Base-by-base conservation (phyloP, 2,329 filamentous ascomycete genomes). In the Venturiaceae sp. region DNA sequence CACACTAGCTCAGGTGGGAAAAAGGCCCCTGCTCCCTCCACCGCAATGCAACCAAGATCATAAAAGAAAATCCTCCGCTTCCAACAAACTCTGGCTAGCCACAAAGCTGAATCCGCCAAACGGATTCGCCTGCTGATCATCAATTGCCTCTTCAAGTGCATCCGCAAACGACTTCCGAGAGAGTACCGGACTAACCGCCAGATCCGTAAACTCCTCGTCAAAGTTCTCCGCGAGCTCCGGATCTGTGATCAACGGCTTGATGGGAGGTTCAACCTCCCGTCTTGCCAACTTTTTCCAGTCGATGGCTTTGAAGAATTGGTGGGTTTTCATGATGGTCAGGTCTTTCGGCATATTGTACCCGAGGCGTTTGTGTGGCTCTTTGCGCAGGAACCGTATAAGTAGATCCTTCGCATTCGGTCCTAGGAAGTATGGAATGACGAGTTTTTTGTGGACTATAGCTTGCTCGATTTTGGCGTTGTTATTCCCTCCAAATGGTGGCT, bases 221-320 rank as follows among this genome's bases (percentile, higher is more conserved):
- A 99, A 99, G 74, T 99, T 99, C 81, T 99, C 95, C 0, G 94
- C 94, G 50, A 96, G 79, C 71, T 95, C 92, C 0, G 94, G 94
- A 67, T 99, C 91, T 0, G 94, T 97, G 68, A 99, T 92, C 66
- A 97, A 80, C 16, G 94, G 94, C 69, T 88, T 84, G 66, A 99
- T 97, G 0, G 94, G 94, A 1, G 94, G 88, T 65, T 89, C 86
- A 52, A 96, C 65, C 72, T 96, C 90, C 36, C 92, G 83, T 30
- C 83, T 84, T 62, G 88, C 90, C 14, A 99, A 81, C 66, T 85
- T 87, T 74, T 85, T 86, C 94, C 94, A 99, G 75, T 99, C 86
- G 67, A 99, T 95, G 76, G 90, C 94, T 68, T 89, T 85, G 82
- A 99, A 99, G 79, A 99, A 99, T 9, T 94, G 84, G 70, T 99